Percentiles rank a stretch among this genome's conserved stretches.
These are phyloP conservation scores for Trichoderma cornu-damae DNA, from an alignment of 2,329 filamentous ascomycete genomes.

Conservation along the genomic window DNA sequence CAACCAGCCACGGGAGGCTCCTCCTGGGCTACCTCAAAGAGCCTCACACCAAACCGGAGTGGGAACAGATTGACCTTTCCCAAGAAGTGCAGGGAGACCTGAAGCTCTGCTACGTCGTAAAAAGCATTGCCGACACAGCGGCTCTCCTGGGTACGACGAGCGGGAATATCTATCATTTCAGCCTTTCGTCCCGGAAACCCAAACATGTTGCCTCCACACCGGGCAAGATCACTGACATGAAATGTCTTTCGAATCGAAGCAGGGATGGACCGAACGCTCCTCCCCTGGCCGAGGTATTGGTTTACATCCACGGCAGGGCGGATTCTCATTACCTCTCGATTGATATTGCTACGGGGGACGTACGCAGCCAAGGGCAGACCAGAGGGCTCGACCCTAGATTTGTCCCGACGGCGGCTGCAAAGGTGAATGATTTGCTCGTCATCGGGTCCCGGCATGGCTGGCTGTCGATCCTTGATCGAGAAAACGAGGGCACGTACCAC, in stretches of 20 bases:
- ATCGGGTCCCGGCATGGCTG: constrained; percentile 52
- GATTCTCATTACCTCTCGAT: constrained; percentile 42
- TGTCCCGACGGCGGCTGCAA: constrained; percentile 44
- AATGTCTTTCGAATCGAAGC: constrained; percentile 32
- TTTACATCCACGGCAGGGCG: constrained; percentile 44
- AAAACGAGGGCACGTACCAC: constrained; percentile 26
- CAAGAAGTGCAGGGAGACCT: constrained; percentile 36
- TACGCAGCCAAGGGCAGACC: constrained; percentile 31
- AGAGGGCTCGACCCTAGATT: constrained; percentile 44
- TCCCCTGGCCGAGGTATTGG: constrained; percentile 34
- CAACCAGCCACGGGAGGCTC: constrained; percentile 57
- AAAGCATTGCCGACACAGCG: constrained; percentile 34
- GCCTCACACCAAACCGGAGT: constrained; percentile 27
- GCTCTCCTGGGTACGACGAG: constrained; percentile 47
- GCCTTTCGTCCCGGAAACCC: constrained; percentile 25
- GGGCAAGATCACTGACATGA: constrained; percentile 49
- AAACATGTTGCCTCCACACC: constrained; percentile 36
- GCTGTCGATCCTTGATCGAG: constrained; percentile 34
- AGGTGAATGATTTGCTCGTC: constrained; percentile 40
- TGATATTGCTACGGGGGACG: constrained; percentile 28
- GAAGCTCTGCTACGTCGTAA: constrained; percentile 45
- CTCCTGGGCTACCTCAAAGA: constrained; percentile 41
- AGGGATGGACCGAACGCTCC: neutral
- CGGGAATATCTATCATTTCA: constrained; percentile 46
- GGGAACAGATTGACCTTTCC: constrained; percentile 40